Percentiles rank a stretch among this genome's conserved stretches.
Evolutionary conservation across 257 asterid genomes (phyloP).

Genomic region (Galeopsis tetrahit): DNA sequence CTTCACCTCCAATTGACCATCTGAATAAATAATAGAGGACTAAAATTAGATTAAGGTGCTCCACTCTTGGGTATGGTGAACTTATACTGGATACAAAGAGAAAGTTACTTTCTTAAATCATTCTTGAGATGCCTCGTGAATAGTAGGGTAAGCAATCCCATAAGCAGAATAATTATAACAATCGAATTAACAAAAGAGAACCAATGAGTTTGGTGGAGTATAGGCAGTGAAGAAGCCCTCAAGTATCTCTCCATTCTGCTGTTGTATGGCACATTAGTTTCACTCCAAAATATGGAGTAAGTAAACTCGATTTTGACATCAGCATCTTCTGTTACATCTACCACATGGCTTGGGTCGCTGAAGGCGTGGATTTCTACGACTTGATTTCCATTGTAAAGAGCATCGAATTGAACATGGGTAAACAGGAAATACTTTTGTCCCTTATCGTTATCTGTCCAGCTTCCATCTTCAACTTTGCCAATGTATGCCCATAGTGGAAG

Average conservation of each 20-base stretch:
- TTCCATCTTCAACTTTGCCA: conserved; percentile 80
- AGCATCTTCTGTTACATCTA: conserved; percentile 67
- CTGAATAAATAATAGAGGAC: conserved; percentile 46
- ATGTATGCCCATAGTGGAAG: conserved; percentile 95
- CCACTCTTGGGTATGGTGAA: conserved; percentile 6
- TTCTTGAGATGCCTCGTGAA: conserved; percentile 72
- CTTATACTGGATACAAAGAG: conserved; percentile 24
- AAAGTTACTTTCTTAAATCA: conserved; percentile 74
- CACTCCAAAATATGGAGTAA: conserved; percentile 69
- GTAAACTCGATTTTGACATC: conserved; percentile 62
- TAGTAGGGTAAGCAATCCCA: conserved; percentile 62
- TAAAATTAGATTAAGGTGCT: conserved; percentile 20
- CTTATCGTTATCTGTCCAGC: conserved; percentile 46
- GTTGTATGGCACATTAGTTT: conserved; percentile 47
- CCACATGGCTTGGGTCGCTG: conserved; percentile 68
- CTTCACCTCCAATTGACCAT: conserved; percentile 72
- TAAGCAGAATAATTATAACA: conserved; percentile 59
- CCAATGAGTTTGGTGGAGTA: conserved; percentile 67
- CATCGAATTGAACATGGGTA: conserved; percentile 71
- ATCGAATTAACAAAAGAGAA: conserved; percentile 69
- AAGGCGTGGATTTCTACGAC: conserved; percentile 75
- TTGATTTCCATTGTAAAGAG: conserved; percentile 66
- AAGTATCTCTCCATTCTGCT: conserved; percentile 73
- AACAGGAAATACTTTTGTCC: conserved; percentile 66
- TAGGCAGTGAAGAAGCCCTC: conserved; percentile 56